A percentile compares a stretch with the other conserved stretches of the same genome.
phyloP scores from a whole-genome alignment of 2,329 filamentous ascomycete genomes.

The Nemania sp. region DNA sequence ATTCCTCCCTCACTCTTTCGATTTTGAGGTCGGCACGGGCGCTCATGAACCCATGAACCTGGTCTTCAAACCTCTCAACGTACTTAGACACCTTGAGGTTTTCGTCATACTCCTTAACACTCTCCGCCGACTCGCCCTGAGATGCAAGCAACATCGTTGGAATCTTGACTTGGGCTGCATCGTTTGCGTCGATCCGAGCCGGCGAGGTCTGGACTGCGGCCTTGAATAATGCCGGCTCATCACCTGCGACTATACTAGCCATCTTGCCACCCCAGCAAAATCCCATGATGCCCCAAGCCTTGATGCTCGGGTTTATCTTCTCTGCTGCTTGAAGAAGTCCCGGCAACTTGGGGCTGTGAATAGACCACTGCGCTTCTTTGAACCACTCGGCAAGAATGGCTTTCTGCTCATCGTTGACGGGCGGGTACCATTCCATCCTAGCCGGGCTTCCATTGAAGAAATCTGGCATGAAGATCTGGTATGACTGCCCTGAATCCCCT shows the following conservation, averaged over 20 bases:
- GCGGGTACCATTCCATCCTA: constrained; percentile 60
- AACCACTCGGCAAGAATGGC: constrained; percentile 61
- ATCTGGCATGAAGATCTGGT: constrained; percentile 86
- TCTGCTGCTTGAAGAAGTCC: constrained; percentile 55
- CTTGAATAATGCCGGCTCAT: constrained; percentile 53
- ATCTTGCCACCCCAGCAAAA: constrained; percentile 74
- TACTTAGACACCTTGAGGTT: constrained; percentile 56
- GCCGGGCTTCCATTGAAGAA: constrained; percentile 77
- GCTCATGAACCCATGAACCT: constrained; percentile 73
- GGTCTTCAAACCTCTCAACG: constrained; percentile 63
- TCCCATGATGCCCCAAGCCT: constrained; percentile 60
- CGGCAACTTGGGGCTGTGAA: constrained; percentile 52
- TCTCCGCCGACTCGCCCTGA: constrained; percentile 60
- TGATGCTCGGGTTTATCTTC: constrained; percentile 54
- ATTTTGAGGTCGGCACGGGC: constrained; percentile 62
- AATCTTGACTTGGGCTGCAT: constrained; percentile 43
- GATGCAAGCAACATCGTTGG: constrained; percentile 57
- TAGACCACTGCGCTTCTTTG: constrained; percentile 48
- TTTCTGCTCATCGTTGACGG: constrained; percentile 63
- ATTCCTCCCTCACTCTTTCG: constrained; percentile 59
- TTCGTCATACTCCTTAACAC: constrained; percentile 56
- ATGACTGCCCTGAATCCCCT: constrained; percentile 60
- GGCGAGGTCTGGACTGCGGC: constrained; percentile 56
- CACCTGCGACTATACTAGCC: constrained; percentile 48
- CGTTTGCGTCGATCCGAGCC: constrained; percentile 64